Base-by-base conservation (phyloP, 108 stramenopile species). In the Skeletonema grethae region DNA sequence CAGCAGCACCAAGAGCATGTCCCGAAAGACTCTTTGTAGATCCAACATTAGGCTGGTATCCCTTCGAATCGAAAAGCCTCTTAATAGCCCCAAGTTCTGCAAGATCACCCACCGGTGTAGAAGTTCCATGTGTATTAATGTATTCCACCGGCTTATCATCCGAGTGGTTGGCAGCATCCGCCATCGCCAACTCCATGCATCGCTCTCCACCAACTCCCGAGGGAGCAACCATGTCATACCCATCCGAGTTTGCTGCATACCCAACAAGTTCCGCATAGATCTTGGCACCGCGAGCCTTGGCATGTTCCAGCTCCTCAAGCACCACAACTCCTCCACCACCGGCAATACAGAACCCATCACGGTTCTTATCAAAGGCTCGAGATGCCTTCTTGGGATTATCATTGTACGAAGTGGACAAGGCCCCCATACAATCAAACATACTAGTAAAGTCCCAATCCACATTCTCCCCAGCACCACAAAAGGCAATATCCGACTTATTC, bases 271-370 rank as follows among this genome's bases (percentile, higher is more conserved):
- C 98, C 45, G 96, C 97, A 67, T 96, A 89, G 59, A 98, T 96
- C 70, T 92, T 90, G 48, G 99, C 99, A 24, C 99, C 99, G 30
- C 99, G 90, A 13, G 86, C 85, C 85, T 94, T 91, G 68, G 99
- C 99, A 69, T 97, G 97, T 73, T 98, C 98, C 75, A 97, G 79
- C 62, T 97, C 95, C 82, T 99, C 99, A 41, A 99, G 82, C 34
- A 99, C 85, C 50, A 99, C 74, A 34, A 99, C 90, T 30, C 97
- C 99, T 53, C 97, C 96, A 5, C 99, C 99, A 45, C 98, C 99
- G 65, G 95, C 99, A 88, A 99, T 98, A 57, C 98, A 97, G 85
- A 99, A 99, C 24, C 99, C 99, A 70, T 97, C 97, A 25, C 99
- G 89, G 72, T 79, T 90, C 86, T 95, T 94, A 82, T 98, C 98